These are phyloP conservation scores for Colletotrichum somersetense DNA, from an alignment of 2,329 filamentous ascomycete species.

Conservation along the genomic window DNA sequence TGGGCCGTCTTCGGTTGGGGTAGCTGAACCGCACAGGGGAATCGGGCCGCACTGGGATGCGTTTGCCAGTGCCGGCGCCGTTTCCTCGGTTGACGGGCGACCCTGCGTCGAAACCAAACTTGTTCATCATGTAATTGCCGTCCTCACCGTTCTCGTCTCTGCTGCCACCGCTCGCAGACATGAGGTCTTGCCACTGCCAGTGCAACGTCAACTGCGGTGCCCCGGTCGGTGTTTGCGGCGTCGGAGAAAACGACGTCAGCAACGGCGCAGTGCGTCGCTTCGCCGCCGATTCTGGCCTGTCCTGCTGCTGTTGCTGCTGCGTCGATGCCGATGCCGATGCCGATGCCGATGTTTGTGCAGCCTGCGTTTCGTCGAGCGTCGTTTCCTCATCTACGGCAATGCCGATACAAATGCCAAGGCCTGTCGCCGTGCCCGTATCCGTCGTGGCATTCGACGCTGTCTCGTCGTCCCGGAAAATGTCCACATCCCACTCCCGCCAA, in stretches of 20 bases:
- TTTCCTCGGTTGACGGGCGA: slow-evolving; percentile 14
- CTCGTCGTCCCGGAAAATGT: slow-evolving; percentile 39
- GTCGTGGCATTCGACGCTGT: slow-evolving; percentile 39
- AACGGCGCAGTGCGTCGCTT: slow-evolving; percentile 34
- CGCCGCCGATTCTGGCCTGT: slow-evolving; percentile 21
- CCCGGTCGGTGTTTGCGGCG: slow-evolving; percentile 33
- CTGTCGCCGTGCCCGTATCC: slow-evolving; percentile 39
- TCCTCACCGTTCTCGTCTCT: neutral
- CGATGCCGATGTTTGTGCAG: neutral
- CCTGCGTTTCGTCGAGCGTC: neutral
- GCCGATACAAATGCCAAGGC: slow-evolving; percentile 35
- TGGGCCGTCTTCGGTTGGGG: slow-evolving; percentile 37
- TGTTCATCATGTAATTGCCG: neutral
- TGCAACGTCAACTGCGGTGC: slow-evolving; percentile 26
- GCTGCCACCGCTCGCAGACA: neutral
- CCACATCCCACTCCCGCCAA: slow-evolving; percentile 41
- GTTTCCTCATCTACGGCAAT: slow-evolving; percentile 36
- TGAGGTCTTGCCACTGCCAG: slow-evolving; percentile 24
- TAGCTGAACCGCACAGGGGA: slow-evolving; percentile 41
- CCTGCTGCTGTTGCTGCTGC: slow-evolving; percentile 13
- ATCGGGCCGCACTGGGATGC: slow-evolving; percentile 18
- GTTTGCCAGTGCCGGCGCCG: neutral
- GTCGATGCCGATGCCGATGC: neutral
- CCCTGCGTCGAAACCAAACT: slow-evolving; percentile 8
- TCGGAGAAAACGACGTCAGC: neutral